A percentile compares a stretch with the other conserved stretches of the same genome.
phyloP scores from a whole-genome alignment of 257 asterid genomes.

The Solanum clarkiae region DNA sequence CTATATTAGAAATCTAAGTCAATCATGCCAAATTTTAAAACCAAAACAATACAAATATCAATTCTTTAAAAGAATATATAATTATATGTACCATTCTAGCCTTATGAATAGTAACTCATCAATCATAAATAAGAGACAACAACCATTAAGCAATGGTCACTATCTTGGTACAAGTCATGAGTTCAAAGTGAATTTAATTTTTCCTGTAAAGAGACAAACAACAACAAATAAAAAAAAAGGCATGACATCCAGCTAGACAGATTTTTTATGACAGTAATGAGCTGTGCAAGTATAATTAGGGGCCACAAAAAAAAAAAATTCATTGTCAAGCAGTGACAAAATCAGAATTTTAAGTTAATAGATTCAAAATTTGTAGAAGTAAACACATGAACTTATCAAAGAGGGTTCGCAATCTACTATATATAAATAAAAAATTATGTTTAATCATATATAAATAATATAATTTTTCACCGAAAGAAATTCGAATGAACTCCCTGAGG shows the following conservation, averaged over 20 bases:
- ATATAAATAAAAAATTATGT: too few species aligned
- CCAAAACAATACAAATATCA: background rate
- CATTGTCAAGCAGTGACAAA: slow-evolving; percentile 6
- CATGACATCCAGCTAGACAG: slow-evolving; percentile 36
- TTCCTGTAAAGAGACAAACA: background rate
- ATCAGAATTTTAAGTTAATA: too few species aligned
- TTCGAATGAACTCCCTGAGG: too few species aligned
- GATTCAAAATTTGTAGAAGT: too few species aligned
- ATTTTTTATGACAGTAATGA: slow-evolving; percentile 26
- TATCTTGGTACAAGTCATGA: slow-evolving; percentile 25
- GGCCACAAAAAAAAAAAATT: slow-evolving; percentile 24
- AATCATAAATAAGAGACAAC: slow-evolving; percentile 57
- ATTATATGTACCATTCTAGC: background rate
- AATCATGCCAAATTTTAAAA: background rate
- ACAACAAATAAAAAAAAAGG: background rate
- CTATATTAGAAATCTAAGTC: background rate
- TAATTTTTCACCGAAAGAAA: too few species aligned
- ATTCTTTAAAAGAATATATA: background rate
- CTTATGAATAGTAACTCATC: background rate
- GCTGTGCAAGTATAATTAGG: slow-evolving; percentile 40
- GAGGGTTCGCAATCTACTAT: too few species aligned
- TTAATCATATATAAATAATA: too few species aligned
- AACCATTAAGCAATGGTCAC: slow-evolving; percentile 58
- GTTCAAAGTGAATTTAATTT: background rate
- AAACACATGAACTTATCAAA: too few species aligned